These are phyloP conservation scores for Rhodotorula glutinis DNA, from an alignment of 1,284 basidiomycete genomes.

Conservation along the genomic window DNA sequence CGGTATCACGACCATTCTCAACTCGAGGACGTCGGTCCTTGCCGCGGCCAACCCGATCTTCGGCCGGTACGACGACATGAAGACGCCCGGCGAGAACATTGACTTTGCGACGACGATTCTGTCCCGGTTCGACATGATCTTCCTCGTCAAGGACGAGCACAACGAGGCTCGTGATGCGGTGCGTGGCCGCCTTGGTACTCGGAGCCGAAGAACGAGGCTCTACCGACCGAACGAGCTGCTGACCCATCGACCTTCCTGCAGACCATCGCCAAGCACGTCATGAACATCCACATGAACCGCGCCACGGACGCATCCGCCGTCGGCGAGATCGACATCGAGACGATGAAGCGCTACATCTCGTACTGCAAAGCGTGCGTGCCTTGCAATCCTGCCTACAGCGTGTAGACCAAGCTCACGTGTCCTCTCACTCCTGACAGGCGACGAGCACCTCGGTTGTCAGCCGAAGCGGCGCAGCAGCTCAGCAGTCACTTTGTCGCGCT, in stretches of 20 bases:
- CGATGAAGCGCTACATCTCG: constrained; percentile 96
- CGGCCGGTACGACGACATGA: constrained; percentile 95
- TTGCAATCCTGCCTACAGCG: not conserved
- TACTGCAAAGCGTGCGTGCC: constrained; percentile 82
- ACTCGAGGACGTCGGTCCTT: constrained; percentile 91
- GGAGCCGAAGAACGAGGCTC: no score
- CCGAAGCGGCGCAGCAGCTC: constrained; percentile 93
- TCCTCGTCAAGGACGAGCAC: constrained; percentile 98
- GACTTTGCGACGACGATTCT: constrained; percentile 98
- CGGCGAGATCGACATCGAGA: constrained; percentile 95
- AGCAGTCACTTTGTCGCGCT: constrained; percentile 94
- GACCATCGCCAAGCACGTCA: constrained; percentile 96
- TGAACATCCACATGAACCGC: constrained; percentile 98
- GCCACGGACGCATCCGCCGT: constrained; percentile 66
- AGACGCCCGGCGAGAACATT: constrained; percentile 97
- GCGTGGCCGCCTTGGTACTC: constrained; percentile 38
- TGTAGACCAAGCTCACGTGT: no score
- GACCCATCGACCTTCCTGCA: constrained; percentile 45
- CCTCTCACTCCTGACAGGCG: constrained; percentile 54
- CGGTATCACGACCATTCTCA: constrained; percentile 96
- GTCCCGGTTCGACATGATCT: constrained; percentile 99
- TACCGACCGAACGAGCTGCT: not conserved
- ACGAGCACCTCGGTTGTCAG: constrained; percentile 89
- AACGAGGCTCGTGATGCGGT: constrained; percentile 89
- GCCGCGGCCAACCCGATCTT: constrained; percentile 99